These are phyloP conservation scores for Starmerella potacharoeniae DNA, from an alignment of 805 yeast species.

Conservation along the genomic window DNA sequence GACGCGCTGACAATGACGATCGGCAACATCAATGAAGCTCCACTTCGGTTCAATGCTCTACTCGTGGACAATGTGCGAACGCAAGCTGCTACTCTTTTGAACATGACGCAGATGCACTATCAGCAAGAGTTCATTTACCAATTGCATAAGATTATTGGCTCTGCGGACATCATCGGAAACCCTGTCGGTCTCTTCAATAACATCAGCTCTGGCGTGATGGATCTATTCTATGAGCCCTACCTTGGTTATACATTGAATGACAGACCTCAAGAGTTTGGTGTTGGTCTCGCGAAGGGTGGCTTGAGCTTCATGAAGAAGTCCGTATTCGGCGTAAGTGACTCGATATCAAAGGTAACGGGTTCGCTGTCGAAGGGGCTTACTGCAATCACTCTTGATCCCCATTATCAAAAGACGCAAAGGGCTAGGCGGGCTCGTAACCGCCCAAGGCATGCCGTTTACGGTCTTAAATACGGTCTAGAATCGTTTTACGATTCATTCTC, in stretches of 20 bases:
- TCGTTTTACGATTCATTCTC: slow-evolving; percentile 78
- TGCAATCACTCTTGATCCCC: slow-evolving; percentile 75
- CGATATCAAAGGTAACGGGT: slow-evolving; percentile 85
- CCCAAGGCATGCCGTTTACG: slow-evolving; percentile 76
- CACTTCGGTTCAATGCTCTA: slow-evolving; percentile 76
- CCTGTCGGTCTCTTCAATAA: slow-evolving; percentile 95
- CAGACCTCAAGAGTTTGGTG: slow-evolving; percentile 90
- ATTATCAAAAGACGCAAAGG: slow-evolving; percentile 73
- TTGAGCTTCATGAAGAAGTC: slow-evolving; percentile 87
- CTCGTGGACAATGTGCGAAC: slow-evolving; percentile 82
- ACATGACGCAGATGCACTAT: slow-evolving; percentile 70
- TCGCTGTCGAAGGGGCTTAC: slow-evolving; percentile 90
- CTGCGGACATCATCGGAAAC: slow-evolving; percentile 92
- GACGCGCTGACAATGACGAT: slow-evolving; percentile 91
- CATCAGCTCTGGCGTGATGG: slow-evolving; percentile 88
- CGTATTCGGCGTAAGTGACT: slow-evolving; percentile 88
- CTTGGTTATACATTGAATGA: slow-evolving; percentile 91
- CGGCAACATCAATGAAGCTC: slow-evolving; percentile 95
- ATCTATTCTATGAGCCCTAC: slow-evolving; percentile 93
- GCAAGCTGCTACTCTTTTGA: slow-evolving; percentile 60
- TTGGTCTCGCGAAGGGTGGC: slow-evolving; percentile 93
- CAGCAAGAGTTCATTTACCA: slow-evolving; percentile 88
- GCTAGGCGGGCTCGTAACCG: slow-evolving; percentile 62
- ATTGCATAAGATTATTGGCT: slow-evolving; percentile 82
- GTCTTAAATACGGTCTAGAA: slow-evolving; percentile 74